Percentiles rank a stretch among this genome's conserved stretches.
Conservation (phyloP, 805 yeast genomes). For the Candida sonorensis region DNA sequence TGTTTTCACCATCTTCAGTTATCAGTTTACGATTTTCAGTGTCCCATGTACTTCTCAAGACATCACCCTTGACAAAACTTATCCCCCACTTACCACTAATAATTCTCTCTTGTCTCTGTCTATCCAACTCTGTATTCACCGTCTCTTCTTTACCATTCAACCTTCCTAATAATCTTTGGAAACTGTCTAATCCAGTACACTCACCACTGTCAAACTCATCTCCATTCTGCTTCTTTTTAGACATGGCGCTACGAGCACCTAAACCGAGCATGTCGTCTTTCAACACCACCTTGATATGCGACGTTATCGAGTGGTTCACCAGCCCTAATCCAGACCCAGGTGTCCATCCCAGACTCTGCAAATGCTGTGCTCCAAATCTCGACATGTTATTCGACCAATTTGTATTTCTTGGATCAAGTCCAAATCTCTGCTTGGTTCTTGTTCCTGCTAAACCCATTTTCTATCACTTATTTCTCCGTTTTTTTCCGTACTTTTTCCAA, state of each 20-base stretch:
- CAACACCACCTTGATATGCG: slow-evolving; percentile 76
- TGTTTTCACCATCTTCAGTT: slow-evolving; percentile 4
- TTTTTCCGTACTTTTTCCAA: too few species aligned
- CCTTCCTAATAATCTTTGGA: slow-evolving; percentile 84
- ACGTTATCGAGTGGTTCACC: slow-evolving; percentile 56
- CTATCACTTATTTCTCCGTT: not conserved
- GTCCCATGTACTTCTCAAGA: slow-evolving; percentile 79
- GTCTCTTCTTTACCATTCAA: slow-evolving; percentile 79
- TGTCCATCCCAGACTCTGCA: slow-evolving; percentile 81
- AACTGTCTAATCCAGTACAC: slow-evolving; percentile 86
- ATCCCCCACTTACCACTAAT: slow-evolving; percentile 87
- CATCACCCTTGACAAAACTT: slow-evolving; percentile 80
- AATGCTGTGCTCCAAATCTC: slow-evolving; percentile 83
- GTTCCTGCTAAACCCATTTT: slow-evolving; percentile 79
- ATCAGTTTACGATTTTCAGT: slow-evolving; percentile 35
- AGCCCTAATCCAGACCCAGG: slow-evolving; percentile 88
- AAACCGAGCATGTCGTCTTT: slow-evolving; percentile 83
- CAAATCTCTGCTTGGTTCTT: slow-evolving; percentile 76
- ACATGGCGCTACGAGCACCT: slow-evolving; percentile 62
- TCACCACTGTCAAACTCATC: slow-evolving; percentile 78
- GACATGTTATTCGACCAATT: slow-evolving; percentile 84
- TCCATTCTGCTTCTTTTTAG: slow-evolving; percentile 36
- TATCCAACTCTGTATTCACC: slow-evolving; percentile 57
- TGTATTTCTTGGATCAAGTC: slow-evolving; percentile 89
- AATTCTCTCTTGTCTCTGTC: slow-evolving; percentile 59